A percentile compares a stretch with the other conserved stretches of the same genome.
Evolutionary conservation across 1,284 basidiomycete genomes (phyloP).

Genomic region (Agroathelia rolfsii): DNA sequence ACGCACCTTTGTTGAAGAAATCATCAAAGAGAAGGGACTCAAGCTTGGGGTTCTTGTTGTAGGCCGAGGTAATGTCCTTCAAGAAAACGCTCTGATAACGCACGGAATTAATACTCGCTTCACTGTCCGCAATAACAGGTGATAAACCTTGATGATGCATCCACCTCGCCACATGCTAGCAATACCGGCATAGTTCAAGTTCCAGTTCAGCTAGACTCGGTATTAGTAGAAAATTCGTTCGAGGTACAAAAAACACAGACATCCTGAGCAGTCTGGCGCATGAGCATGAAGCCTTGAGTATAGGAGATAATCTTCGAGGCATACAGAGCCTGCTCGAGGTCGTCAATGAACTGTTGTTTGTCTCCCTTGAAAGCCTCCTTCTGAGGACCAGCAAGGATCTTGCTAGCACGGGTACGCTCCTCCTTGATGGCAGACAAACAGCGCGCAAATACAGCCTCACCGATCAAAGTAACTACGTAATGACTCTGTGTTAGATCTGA

Average conservation of each 20-base stretch:
- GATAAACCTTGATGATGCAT: conserved; percentile 90
- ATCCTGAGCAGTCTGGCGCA: conserved; percentile 97
- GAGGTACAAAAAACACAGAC: conserved; percentile 29
- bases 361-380: conserved; percentile 93
- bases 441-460: conserved; percentile 98
- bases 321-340: conserved; percentile 98
- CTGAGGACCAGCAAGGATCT: conserved; percentile 81
- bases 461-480: conserved; percentile 86
- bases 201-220: conserved; percentile 53
- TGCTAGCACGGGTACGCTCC: conserved; percentile 93
- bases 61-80: conserved; percentile 87
- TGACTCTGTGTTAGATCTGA: conserved; percentile 8
- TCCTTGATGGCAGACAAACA: conserved; percentile 96
- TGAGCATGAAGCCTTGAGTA: conserved; percentile 99
- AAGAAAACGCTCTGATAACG: conserved; percentile 81
- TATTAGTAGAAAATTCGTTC: conserved; percentile 6
- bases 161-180: conserved; percentile 99
- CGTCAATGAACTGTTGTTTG: conserved; percentile 98
- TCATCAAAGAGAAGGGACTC: conserved; percentile 94
- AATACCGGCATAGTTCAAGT: conserved; percentile 92
- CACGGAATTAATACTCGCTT: neutral
- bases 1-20: conserved; percentile 90
- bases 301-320: conserved; percentile 99
- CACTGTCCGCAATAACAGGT: conserved; percentile 1
- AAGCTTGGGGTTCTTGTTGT: conserved; percentile 77